Percentiles rank a stretch among this genome's conserved stretches.
Conservation (phyloP, 2,329 filamentous ascomycete genomes). For the Periconia digitata region DNA sequence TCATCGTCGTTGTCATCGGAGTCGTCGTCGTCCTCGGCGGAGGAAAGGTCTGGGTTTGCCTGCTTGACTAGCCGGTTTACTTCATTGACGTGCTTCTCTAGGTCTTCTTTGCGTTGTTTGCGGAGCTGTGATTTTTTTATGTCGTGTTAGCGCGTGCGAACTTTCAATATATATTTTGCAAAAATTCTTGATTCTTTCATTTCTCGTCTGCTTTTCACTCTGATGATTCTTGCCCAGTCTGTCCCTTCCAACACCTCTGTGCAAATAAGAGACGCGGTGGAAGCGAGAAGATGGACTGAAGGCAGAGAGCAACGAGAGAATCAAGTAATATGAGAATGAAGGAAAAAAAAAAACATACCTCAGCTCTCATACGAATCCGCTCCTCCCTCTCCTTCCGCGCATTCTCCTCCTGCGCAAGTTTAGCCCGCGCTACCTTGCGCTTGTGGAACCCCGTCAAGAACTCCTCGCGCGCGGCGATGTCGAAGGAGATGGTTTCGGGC, state of each 20-base stretch:
- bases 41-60: constrained; percentile 48
- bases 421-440: constrained; percentile 82
- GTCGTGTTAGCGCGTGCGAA: too few species aligned
- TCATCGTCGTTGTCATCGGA: constrained; percentile 49
- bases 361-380: constrained; percentile 70
- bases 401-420: constrained; percentile 80
- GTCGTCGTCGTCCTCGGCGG: constrained; percentile 41
- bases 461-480: constrained; percentile 75
- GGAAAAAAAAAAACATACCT: constrained; percentile 57
- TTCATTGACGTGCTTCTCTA: constrained; percentile 77
- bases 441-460: constrained; percentile 97
- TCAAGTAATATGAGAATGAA: background rate
- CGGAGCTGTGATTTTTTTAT: constrained; percentile 62
- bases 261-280: background rate
- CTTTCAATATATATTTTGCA: too few species aligned
- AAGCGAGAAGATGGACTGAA: too few species aligned
- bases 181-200: background rate
- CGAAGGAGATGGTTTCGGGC: constrained; percentile 83
- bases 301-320: background rate
- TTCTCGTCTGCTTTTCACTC: too few species aligned
- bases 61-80: constrained; percentile 71
- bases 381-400: constrained; percentile 77
- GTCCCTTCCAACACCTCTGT: too few species aligned
- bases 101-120: constrained; percentile 77
- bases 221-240: too few species aligned